Evolutionary conservation across 2,329 filamentous ascomycete species (phyloP), one percentile per base, ranked within the genome.

Genomic region (Byssoonygena ceratinophila): DNA sequence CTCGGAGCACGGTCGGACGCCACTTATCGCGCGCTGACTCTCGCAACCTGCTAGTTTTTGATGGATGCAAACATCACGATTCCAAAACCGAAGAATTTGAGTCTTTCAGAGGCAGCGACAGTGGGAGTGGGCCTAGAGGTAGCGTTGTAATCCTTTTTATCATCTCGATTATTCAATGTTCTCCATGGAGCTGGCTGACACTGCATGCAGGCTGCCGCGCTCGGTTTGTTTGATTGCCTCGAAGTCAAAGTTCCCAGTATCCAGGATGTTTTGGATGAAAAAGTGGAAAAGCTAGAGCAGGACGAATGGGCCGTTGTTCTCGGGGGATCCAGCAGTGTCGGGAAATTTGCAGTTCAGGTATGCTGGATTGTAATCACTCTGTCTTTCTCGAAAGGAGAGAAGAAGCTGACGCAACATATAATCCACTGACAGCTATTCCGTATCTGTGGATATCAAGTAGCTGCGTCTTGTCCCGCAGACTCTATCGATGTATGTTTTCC

Each of bases 271-370:
- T 57, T 59, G 5, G 40, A 54, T 3, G 32, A 48, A n/a, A 59
- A 55, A 31, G 22, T 50, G 16, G 55, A 57, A 36, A 32, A 32
- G n/a, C 32, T 36, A 4, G 16, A 46, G 16, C 22, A 34, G 16
- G 44, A 44, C 18, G 63, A 65, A 57, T 68, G 65, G 65, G 59
- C 59, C 14, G 50, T 68, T 27, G 59, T 68, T 4, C 61, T 67
- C 37, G 65, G 65, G 25, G 66, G 65, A 20, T 60, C 63, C 4
- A 62, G 61, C 54, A 61, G 57, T 41, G 63, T 67, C 14, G 66
- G 66, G 6, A 65, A 63, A 50, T 62, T 58, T 43, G 62, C 62
- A 14, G 59, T 67, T 37, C 61, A 56, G 43, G 56, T 50, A 53
- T 6, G 43, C 5, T 4, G 34, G 14, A n/a, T 37, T 34, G 3